Conservation (phyloP, 306 rosid species). For the Fragaria vesca region DNA sequence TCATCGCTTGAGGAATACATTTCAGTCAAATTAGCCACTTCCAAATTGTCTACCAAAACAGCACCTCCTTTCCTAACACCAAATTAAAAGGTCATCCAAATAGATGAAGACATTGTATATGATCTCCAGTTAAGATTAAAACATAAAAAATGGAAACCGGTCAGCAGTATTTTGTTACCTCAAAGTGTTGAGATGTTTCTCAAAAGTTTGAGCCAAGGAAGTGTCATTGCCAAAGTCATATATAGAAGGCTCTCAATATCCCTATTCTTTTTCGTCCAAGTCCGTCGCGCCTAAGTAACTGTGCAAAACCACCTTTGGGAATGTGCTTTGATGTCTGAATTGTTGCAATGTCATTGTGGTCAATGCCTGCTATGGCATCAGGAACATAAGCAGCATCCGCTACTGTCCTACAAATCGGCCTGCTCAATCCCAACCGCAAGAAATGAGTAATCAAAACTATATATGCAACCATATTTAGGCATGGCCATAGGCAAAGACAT, state of each 20-base stretch:
- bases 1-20: neutral
- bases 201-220: conserved; percentile 30
- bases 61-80: conserved; percentile 46
- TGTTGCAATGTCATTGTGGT: conserved; percentile 53
- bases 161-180: conserved; percentile 35
- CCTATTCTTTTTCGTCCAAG: conserved; percentile 58
- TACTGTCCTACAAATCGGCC: conserved; percentile 74
- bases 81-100: neutral
- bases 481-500: no score
- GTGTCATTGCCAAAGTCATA: conserved; percentile 24
- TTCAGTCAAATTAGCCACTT: conserved; percentile 23
- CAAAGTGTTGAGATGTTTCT: conserved; percentile 46
- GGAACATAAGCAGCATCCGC: conserved; percentile 73
- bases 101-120: neutral
- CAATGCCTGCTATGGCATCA: conserved; percentile 64
- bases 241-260: conserved; percentile 31
- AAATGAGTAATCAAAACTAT: neutral
- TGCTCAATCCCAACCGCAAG: conserved; percentile 13
- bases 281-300: conserved; percentile 48
- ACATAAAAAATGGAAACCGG: neutral
- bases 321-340: conserved; percentile 40
- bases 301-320: conserved; percentile 56
- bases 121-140: neutral
- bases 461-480: neutral
- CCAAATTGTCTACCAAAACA: conserved; percentile 42